Evolutionary conservation across 257 asterid genomes (phyloP), one percentile per base, ranked within the genome.

Genomic region (Nicotiana attenuata): DNA sequence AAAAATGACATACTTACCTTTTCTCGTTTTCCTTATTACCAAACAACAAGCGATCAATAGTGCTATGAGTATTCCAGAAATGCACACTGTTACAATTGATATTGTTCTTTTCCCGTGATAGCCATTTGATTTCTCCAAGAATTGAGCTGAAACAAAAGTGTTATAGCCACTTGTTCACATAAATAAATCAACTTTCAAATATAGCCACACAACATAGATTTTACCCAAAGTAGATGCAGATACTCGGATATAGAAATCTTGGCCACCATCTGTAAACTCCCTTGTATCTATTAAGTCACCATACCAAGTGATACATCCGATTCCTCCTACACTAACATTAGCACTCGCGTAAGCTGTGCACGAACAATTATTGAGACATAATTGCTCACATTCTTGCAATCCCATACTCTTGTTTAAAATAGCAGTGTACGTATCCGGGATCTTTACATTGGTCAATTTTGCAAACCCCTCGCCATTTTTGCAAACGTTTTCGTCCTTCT

Each of bases 141-240:
- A 68, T 68, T 38, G n/a, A 38, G 77, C 77, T 68, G 55, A 68
- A 68, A 68, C 55, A 68, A n/a, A 14, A 41, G 2, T 41, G 47
- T 41, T 41, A 41, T 41, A 41, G 10, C 0, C 26, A 60, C 7
- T 60, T 22, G 16, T 60, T 22, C 47, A 41, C 47, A 3, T 60
- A 22, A 60, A 20, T 22, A 60, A 20, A 0, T 60, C 31, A 60
- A 60, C 26, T 22, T 60, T 17, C 31, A 61, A 61, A 24, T 22
- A 61, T 67, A 33, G n/a, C 38, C 24, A 67, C 26, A 8, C 16
- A 19, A 35, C 6, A 0, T 67, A 35, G 6, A 68, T 19, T 19
- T 35, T 64, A 88, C 90, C 91, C 38, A 88, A 81, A 86, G 85
- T 85, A 60, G 88, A 85, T 7, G 76, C 73, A 28, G 87, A 88